Base-by-base conservation (phyloP, 2,329 filamentous ascomycete species). In the Xylariaceae sp. region DNA sequence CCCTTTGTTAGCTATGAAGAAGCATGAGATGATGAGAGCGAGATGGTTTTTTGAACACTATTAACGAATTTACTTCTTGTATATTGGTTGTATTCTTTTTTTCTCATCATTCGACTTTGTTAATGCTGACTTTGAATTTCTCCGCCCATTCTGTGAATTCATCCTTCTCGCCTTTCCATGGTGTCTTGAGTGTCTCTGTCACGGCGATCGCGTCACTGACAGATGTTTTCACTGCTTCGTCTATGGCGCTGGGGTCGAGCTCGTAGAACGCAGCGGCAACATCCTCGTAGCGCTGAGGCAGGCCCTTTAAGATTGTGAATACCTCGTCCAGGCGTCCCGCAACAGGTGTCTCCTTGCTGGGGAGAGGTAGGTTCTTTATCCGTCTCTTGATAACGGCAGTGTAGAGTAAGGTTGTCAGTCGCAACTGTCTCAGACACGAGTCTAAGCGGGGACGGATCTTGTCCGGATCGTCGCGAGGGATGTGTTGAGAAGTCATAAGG, bases 111-210 rank as follows among this genome's bases (percentile, higher is more conserved):
- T 70, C 69, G 4, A 68, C 69, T 69, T 80, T 81, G 63, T 78
- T 81, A 11, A 84, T 78, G 64, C 82, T 78, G 37, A 71, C 68
- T 68, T 80, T 78, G 64, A 84, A 85, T 62, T 80, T 82, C 9
- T 76, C 78, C n/a, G 81, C 84, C 92, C 92, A 96, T 13, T 82
- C 78, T 0, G 86, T 88, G 69, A 95, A 96, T 68, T 88, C 89
- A 68, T 96, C 92, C 15, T 82, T 79, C 51, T 81, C 74, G 0
- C 81, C 86, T 2, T 81, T 74, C 88, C 89, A 92, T 17, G 80
- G 78, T 60, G 78, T 75, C 53, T 77, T 76, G 10, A 90, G 73
- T 52, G 87, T 69, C 58, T 83, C 79, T 0, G 82, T 79, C 0
- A 80, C 82, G 0, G 74, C 76, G 64, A 82, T 81, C 0, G 88